Percentiles rank a stretch among this genome's conserved stretches.
phyloP scores from a whole-genome alignment of 148 eudicot species.

The Amaranthus hypochondriacus region DNA sequence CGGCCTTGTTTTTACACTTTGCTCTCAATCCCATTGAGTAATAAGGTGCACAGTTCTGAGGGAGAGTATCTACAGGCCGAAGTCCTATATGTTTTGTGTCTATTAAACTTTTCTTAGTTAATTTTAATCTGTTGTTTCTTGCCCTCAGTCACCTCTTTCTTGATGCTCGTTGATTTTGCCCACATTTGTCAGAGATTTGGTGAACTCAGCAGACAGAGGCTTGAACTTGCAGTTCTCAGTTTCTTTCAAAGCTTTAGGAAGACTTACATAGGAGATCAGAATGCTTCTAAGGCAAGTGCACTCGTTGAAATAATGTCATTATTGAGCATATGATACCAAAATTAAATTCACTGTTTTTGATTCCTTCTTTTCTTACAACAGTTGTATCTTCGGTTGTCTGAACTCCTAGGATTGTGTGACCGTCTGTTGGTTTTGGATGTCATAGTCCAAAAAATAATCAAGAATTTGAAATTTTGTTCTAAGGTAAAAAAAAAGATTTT shows the following conservation, averaged over 20 bases:
- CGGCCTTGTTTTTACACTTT: no score
- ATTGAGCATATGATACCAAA: background rate
- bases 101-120: background rate
- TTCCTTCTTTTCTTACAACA: conserved; percentile 50
- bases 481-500: conserved; percentile 39
- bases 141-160: background rate
- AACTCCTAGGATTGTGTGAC: conserved; percentile 86
- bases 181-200: conserved; percentile 64
- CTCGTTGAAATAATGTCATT: background rate
- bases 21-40: no score
- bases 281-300: conserved; percentile 69
- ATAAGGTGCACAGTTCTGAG: background rate
- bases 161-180: background rate
- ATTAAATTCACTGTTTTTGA: background rate
- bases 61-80: background rate
- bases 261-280: conserved; percentile 78
- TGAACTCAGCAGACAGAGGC: conserved; percentile 81
- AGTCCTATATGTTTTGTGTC: background rate
- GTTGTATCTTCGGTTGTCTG: conserved; percentile 81
- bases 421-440: conserved; percentile 72
- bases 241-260: conserved; percentile 73
- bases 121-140: background rate
- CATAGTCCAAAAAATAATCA: conserved; percentile 72
- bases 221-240: conserved; percentile 78
- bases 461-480: conserved; percentile 74